These are phyloP conservation scores for Ascochyta viciae-villosae DNA, from an alignment of 2,329 filamentous ascomycete genomes.

Conservation along the genomic window DNA sequence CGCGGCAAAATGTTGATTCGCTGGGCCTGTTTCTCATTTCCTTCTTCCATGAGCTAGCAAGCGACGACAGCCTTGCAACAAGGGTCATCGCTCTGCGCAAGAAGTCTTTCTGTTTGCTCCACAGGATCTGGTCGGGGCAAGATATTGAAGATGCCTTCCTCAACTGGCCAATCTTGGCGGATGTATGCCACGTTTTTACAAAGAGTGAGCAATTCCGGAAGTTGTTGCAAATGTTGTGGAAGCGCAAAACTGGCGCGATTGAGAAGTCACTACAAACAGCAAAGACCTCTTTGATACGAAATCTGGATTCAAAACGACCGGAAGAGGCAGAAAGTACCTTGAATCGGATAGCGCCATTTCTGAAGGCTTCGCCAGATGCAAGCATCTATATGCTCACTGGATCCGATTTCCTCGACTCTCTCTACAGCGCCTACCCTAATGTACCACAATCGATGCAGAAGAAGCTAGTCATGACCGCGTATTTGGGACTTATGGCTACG, in stretches of 20 bases:
- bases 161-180: slow-evolving; percentile 72
- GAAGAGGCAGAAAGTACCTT: slow-evolving; percentile 63
- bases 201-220: slow-evolving; percentile 64
- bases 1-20: slow-evolving; percentile 64
- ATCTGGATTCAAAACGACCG: slow-evolving; percentile 69
- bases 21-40: slow-evolving; percentile 69
- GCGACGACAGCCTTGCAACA: slow-evolving; percentile 34
- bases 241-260: slow-evolving; percentile 56
- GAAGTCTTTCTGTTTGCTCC: slow-evolving; percentile 68
- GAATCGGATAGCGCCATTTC: slow-evolving; percentile 66
- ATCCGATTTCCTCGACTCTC: slow-evolving; percentile 83
- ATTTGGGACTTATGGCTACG: slow-evolving; percentile 76
- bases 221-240: slow-evolving; percentile 61
- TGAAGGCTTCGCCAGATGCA: slow-evolving; percentile 65
- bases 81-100: slow-evolving; percentile 64
- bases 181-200: slow-evolving; percentile 71
- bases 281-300: slow-evolving; percentile 68
- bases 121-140: slow-evolving; percentile 61
- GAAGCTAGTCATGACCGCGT: slow-evolving; percentile 74
- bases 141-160: slow-evolving; percentile 60
- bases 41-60: slow-evolving; percentile 65
- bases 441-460: slow-evolving; percentile 69
- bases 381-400: slow-evolving; percentile 76
- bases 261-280: slow-evolving; percentile 64
- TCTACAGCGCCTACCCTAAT: slow-evolving; percentile 70